Evolutionary conservation across 2,329 filamentous ascomycete species (phyloP), one percentile per base, ranked within the genome.

Genomic region (Epicoccum sorghinum): DNA sequence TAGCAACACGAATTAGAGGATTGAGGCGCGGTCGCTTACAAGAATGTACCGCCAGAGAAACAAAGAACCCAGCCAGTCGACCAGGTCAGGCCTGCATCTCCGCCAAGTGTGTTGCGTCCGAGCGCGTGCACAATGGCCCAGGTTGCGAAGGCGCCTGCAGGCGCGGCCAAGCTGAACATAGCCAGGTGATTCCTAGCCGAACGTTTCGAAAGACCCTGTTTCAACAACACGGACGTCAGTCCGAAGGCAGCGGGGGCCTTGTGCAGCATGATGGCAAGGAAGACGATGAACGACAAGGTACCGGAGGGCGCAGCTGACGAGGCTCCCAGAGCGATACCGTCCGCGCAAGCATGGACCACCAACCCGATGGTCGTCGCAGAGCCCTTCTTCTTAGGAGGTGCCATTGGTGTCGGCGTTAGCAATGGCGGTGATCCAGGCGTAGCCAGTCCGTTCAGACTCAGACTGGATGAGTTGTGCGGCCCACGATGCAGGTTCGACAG

Each of bases 161-260:
- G 95, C 3, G 95, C 93, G 0, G 95, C 93, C 48, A 97, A 78
- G 69, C 92, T 96, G 75, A 99, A 99, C 18, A 97, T 83, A 48
- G 96, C 84, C 27, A 99, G 80, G 75, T 98, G 95, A 0, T 88
- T 88, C 52, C 93, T 82, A 0, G 92, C 91, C 8, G 87, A 88
- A 38, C 93, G 86, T 74, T 96, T 98, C 10, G 90, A 91, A 0
- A 98, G 80, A 0, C 95, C 95, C 70, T 97, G 92, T 73, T 93
- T 96, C 41, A 99, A 80, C 41, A 99, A 78, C 2, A 97, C 86
- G 1, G 92, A 93, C 0, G 93, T 98, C 42, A 99, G 79, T 0
- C 95, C 95, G 77, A 99, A 99, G 0, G 95, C 93, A 1, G 95
- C 95, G 0, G 93, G 93, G 1, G 92, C 93, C 78, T 98, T 99